Evolutionary conservation across 257 asterid genomes (phyloP).

Genomic region (Capsicum pubescens): DNA sequence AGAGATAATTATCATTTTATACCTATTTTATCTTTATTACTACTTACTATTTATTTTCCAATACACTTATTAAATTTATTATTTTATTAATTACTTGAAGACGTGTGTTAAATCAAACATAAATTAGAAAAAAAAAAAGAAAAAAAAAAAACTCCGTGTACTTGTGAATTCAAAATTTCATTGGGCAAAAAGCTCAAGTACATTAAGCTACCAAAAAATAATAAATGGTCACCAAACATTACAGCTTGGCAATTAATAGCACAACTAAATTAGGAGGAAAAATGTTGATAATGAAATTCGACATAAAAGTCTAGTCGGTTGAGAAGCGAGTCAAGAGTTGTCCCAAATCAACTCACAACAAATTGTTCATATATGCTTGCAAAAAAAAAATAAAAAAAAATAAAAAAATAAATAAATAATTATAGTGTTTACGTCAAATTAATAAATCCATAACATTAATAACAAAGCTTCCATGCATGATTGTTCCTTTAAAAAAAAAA

Average conservation of each 20-base stretch:
- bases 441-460: neutral
- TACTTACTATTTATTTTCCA: too few species aligned
- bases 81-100: too few species aligned
- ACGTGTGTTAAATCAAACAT: too few species aligned
- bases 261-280: conserved; percentile 14
- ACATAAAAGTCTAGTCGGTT: conserved; percentile 11
- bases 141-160: too few species aligned
- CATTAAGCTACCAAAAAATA: neutral
- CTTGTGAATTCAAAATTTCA: neutral
- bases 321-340: conserved; percentile 15
- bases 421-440: neutral
- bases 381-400: too few species aligned
- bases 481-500: too few species aligned
- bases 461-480: neutral
- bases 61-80: too few species aligned
- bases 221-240: conserved; percentile 50
- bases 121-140: too few species aligned
- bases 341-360: neutral
- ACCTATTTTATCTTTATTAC: too few species aligned
- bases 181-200: neutral
- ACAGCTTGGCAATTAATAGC: conserved; percentile 35
- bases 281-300: conserved; percentile 9
- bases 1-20: too few species aligned
- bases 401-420: too few species aligned
- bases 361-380: neutral